Conservation (phyloP, 495 filamentous ascomycete species). For the Polyplosphaeria fusca region DNA sequence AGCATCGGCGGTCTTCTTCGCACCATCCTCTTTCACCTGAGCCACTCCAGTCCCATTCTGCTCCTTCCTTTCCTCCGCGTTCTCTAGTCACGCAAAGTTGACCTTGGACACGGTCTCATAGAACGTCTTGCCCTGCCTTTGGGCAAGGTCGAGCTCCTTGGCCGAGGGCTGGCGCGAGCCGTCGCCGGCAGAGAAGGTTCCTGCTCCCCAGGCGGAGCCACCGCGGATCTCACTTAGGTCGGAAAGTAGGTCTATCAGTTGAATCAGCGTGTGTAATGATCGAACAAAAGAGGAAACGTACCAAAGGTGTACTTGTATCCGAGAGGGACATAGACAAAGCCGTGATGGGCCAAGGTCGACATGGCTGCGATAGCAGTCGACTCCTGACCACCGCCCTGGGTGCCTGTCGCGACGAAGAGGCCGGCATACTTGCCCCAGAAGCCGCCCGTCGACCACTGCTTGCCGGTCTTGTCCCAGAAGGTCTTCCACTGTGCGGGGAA, state of each 20-base stretch:
- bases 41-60: background rate
- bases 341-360: conserved; percentile 89
- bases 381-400: conserved; percentile 88
- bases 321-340: conserved; percentile 90
- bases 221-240: conserved; percentile 76
- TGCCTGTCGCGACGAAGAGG: conserved; percentile 81
- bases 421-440: conserved; percentile 91
- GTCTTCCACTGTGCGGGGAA: conserved; percentile 95
- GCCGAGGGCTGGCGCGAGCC: conserved; percentile 76
- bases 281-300: background rate
- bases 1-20: background rate
- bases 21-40: conserved; percentile 7
- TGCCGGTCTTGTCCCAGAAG: conserved; percentile 81
- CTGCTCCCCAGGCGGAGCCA: conserved; percentile 89
- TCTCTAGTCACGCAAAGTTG: conserved; percentile 81
- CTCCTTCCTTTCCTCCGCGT: conserved; percentile 36
- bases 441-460: conserved; percentile 59
- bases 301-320: conserved; percentile 82
- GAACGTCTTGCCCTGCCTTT: conserved; percentile 80
- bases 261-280: too few species aligned
- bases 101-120: conserved; percentile 73
- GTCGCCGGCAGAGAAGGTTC: conserved; percentile 76
- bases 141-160: conserved; percentile 74
- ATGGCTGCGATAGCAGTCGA: conserved; percentile 76
- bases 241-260: conserved; percentile 46